Conservation (phyloP, 164 flowering plant genomes). For the Tinospora cordifolia region DNA sequence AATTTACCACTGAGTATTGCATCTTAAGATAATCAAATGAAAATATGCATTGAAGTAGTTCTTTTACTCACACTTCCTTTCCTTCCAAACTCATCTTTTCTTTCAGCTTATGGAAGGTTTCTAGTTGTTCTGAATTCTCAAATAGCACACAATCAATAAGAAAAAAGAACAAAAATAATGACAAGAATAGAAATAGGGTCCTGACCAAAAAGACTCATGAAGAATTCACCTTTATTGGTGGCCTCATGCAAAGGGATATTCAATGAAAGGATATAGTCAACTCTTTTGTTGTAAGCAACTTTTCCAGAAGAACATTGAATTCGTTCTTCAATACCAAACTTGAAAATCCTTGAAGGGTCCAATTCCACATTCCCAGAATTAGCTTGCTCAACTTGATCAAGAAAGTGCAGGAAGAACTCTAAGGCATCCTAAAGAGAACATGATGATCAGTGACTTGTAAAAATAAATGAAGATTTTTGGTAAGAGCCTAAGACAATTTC, state of each 20-base stretch:
- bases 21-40: neutral
- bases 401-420: conserved; percentile 88
- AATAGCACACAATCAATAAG: conserved; percentile 13
- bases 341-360: conserved; percentile 87
- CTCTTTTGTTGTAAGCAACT: conserved; percentile 83
- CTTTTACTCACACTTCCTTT: conserved; percentile 67
- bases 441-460: neutral
- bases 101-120: conserved; percentile 61
- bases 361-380: conserved; percentile 49
- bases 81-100: conserved; percentile 52
- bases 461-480: neutral
- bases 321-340: conserved; percentile 92
- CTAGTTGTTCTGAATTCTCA: conserved; percentile 60
- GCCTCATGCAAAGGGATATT: conserved; percentile 85
- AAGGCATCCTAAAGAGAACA: conserved; percentile 65
- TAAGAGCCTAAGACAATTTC: neutral
- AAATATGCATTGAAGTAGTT: conserved; percentile 9
- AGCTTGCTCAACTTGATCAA: conserved; percentile 86
- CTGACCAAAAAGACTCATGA: neutral
- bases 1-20: neutral
- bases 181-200: neutral
- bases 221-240: conserved; percentile 66
- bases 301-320: conserved; percentile 83
- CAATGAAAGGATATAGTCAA: conserved; percentile 76
- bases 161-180: neutral